A percentile compares a stretch with the other conserved stretches of the same genome.
Conservation (phyloP, 2,329 filamentous ascomycete genomes). For the Nannizziopsis barbatae region DNA sequence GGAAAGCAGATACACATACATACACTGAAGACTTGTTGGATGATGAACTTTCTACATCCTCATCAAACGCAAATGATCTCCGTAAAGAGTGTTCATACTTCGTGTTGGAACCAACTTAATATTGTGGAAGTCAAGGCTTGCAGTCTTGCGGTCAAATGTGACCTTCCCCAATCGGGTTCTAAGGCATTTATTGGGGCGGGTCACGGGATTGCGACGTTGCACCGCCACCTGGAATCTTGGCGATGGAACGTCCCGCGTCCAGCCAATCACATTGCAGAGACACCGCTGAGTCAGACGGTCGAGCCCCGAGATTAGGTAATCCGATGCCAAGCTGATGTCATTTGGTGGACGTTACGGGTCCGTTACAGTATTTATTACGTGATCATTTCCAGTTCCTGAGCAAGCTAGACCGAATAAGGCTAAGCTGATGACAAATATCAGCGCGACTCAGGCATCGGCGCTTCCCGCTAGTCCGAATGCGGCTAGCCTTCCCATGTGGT, state of each 20-base stretch:
- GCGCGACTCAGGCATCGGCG: background rate
- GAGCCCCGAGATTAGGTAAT: conserved; percentile 4
- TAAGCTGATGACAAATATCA: background rate
- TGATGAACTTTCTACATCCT: too few relatives aligned
- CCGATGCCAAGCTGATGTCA: background rate
- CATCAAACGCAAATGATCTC: too few relatives aligned
- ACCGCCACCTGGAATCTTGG: conserved; percentile 3
- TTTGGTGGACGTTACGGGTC: too few relatives aligned
- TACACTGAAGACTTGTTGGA: too few relatives aligned
- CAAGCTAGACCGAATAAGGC: background rate
- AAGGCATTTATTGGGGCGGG: conserved; percentile 3
- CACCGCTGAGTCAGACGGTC: background rate
- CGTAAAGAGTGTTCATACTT: too few relatives aligned
- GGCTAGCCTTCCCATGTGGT: conserved; percentile 4
- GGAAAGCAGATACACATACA: too few relatives aligned
- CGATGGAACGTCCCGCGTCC: background rate
- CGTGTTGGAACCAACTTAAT: too few relatives aligned
- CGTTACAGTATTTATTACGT: too few relatives aligned
- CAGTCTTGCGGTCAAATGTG: background rate
- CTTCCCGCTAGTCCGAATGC: background rate
- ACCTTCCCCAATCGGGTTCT: background rate
- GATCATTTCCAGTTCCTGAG: background rate
- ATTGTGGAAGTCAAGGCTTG: too few relatives aligned
- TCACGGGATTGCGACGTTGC: background rate
- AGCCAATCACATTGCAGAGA: background rate